Evolutionary conservation across 1,139 yeast genomes (phyloP), one percentile per base, ranked within the genome.

Genomic region (Blastobotrys buckinghamii): DNA sequence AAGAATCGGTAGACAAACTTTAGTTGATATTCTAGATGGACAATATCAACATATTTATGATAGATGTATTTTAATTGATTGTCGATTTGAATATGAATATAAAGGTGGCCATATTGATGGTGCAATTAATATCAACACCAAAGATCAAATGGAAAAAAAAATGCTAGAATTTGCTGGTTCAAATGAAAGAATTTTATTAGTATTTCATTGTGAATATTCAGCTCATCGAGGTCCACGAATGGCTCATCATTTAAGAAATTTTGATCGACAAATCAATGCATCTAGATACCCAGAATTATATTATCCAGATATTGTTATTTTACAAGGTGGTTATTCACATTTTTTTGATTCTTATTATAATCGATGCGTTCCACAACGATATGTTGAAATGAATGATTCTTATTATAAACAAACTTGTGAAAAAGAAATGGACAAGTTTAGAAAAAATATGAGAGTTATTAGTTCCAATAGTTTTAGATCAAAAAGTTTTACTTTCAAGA

Each of bases 161-260:
- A 58, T 72, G 44, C 54, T 70, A 34, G 29, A 44, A 10, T 30
- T 42, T 42, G 42, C 39, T 42, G 45, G 48, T 24, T 46, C 47
- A 22, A 44, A 38, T 26, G 40, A 38, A 32, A 36, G 42, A 2
- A 43, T 41, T 32, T 68, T 92, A 50, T 67, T 90, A 17, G 75
- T 94, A 13, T 90, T 92, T 70, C 97, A 92, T 67, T 92, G 98
- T 68, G 98, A 92, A 66, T 90, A 88, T 64, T 84, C 95, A 45
- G 80, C 95, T 1, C 88, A 84, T 64, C 76, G 98, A 52, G 96
- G 97, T 10, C 98, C 98, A 2, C 73, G 85, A 45, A 81, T 92
- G 84, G 97, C 97, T 0, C 74, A 82, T 50, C 90, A 88, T 64
- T 74, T 92, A 51, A 74, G 98, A 55, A 83, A 83, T 55, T 77